phyloP scores from a whole-genome alignment of 164 flowering plant genomes.

The Hamamelis virginiana region DNA sequence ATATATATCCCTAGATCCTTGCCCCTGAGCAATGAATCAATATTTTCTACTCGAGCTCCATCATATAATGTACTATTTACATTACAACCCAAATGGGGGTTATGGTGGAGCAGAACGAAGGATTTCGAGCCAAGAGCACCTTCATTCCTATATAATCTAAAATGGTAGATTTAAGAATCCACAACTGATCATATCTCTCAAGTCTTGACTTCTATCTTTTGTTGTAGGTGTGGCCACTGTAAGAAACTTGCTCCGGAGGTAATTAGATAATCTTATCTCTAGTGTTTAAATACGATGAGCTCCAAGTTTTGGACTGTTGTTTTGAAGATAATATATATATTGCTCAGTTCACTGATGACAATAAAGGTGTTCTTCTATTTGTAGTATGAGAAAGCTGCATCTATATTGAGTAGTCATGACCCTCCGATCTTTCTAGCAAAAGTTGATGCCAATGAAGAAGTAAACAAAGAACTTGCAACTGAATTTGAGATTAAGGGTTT shows the following conservation, averaged over 20 bases:
- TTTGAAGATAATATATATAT: neutral
- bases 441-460: slow-evolving; percentile 82
- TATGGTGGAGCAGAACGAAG: no score
- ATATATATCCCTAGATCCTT: no score
- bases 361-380: slow-evolving; percentile 7
- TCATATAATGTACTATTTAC: no score
- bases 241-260: slow-evolving; percentile 95
- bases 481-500: slow-evolving; percentile 64
- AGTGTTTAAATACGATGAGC: neutral
- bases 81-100: no score
- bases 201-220: neutral
- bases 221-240: slow-evolving; percentile 88
- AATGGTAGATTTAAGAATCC: neutral
- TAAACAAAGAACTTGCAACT: slow-evolving; percentile 63
- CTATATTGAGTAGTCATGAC: slow-evolving; percentile 56
- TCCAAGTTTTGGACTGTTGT: neutral
- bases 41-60: no score
- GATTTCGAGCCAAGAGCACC: no score
- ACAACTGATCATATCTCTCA: neutral
- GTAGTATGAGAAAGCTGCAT: slow-evolving; percentile 94
- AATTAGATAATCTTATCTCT: slow-evolving; percentile 6
- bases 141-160: neutral
- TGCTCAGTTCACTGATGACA: neutral
- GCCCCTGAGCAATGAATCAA: no score
- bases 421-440: slow-evolving; percentile 76